Conservation (phyloP, 2,329 filamentous ascomycete species). For the Fonsecaea erecta region DNA sequence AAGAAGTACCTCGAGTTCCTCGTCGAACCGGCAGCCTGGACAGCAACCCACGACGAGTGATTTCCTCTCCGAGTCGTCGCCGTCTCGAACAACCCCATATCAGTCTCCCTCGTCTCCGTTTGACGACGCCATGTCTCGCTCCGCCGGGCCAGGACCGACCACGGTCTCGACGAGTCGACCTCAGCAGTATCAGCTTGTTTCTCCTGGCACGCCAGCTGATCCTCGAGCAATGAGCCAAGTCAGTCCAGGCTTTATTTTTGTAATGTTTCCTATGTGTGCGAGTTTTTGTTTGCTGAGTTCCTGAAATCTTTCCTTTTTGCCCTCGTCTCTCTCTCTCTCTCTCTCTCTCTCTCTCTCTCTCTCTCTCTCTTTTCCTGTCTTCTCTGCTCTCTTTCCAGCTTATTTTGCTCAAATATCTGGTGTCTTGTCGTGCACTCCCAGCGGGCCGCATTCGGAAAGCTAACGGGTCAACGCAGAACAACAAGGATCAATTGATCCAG, state of each 20-base stretch:
- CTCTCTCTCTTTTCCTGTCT: conserved; percentile 8
- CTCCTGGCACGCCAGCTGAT: conserved; percentile 36
- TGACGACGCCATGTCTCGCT: conserved; percentile 27
- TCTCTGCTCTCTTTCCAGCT: conserved; percentile 18
- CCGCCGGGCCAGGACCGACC: conserved; percentile 18
- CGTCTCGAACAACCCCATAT: conserved; percentile 8
- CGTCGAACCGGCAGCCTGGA: background rate
- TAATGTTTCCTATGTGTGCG: conserved; percentile 38
- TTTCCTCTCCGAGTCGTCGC: conserved; percentile 13
- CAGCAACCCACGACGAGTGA: background rate
- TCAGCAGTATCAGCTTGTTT: conserved; percentile 37
- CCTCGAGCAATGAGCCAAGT: conserved; percentile 38
- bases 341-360: conserved; percentile 4
- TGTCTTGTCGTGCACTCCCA: conserved; percentile 25
- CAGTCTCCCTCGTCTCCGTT: conserved; percentile 11
- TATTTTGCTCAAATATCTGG: conserved; percentile 21
- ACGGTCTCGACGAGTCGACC: conserved; percentile 19
- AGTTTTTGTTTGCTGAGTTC: conserved; percentile 18
- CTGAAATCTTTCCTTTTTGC: conserved; percentile 24
- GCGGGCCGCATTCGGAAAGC: background rate
- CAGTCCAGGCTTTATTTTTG: conserved; percentile 39
- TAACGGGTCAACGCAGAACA: conserved; percentile 42
- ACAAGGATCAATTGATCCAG: conserved; percentile 63
- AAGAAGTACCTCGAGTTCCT: conserved; percentile 19
- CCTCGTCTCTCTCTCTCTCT: conserved; percentile 15